Evolutionary conservation across 78 protist genomes (phyloP).

Genomic region (Emiliania huxleyi): DNA sequence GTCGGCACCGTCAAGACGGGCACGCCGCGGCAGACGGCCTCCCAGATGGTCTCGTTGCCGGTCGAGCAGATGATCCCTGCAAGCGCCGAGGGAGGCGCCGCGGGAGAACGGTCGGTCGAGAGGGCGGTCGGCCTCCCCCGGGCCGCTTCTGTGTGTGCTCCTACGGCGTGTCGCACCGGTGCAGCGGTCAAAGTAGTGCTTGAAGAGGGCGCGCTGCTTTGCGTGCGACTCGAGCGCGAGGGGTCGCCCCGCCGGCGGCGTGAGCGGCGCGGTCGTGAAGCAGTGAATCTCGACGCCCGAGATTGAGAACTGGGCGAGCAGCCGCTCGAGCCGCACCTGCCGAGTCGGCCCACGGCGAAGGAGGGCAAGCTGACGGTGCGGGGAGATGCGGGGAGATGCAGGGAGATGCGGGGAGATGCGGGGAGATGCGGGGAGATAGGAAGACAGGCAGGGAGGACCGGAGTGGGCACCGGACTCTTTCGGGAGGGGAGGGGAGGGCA

Average conservation of each 20-base stretch:
- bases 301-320: not conserved
- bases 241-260: not conserved
- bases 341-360: not conserved
- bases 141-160: too few relatives aligned
- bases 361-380: not conserved
- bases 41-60: constrained; percentile 19
- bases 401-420: too few relatives aligned
- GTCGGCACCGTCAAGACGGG: constrained; percentile 9
- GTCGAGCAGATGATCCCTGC: not conserved
- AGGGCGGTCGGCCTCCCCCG: too few relatives aligned
- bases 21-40: constrained; percentile 5
- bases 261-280: not conserved
- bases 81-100: too few relatives aligned
- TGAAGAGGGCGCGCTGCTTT: constrained; percentile 14
- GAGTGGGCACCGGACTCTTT: too few relatives aligned
- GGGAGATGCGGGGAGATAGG: too few relatives aligned
- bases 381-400: too few relatives aligned
- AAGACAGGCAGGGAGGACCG: not conserved
- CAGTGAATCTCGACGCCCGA: not conserved
- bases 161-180: too few relatives aligned
- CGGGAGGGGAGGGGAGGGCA: too few relatives aligned
- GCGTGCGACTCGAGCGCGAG: not conserved
- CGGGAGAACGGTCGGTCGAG: too few relatives aligned
- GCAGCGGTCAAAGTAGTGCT: not conserved
- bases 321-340: not conserved